Conservation (phyloP, 208 protist species). For the Leishmania aethiopica region DNA sequence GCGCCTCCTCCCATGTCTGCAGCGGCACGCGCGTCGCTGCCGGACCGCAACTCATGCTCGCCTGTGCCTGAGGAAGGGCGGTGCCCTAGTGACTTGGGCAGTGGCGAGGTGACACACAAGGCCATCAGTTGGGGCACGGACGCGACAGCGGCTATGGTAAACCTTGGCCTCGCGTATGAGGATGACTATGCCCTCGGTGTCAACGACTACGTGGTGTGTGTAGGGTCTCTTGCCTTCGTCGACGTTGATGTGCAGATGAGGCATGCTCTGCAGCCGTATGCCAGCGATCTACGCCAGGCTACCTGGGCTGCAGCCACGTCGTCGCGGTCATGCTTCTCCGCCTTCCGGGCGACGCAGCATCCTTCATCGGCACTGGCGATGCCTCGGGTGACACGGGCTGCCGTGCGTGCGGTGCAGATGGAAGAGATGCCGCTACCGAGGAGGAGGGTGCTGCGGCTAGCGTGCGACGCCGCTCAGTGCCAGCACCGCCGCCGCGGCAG, state of each 20-base stretch:
- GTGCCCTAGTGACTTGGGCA: not conserved
- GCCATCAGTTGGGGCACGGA: not conserved
- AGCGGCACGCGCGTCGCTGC: not conserved
- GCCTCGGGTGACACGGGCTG: not conserved
- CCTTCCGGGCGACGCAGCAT: not conserved
- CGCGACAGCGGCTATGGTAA: not conserved
- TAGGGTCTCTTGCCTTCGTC: slow-evolving; percentile 48
- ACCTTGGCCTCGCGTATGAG: not conserved
- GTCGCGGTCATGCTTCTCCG: not conserved
- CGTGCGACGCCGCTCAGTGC: no score
- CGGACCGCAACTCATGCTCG: not conserved
- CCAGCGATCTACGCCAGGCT: slow-evolving; percentile 13
- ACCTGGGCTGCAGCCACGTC: slow-evolving; percentile 20
- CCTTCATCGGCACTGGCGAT: not conserved
- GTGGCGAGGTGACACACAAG: no score
- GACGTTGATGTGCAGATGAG: slow-evolving; percentile 34
- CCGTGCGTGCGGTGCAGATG: not conserved
- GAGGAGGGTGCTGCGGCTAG: not conserved
- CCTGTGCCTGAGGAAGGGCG: not conserved
- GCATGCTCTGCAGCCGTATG: slow-evolving; percentile 13
- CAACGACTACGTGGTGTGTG: slow-evolving; percentile 64
- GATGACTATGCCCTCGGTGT: slow-evolving; percentile 14
- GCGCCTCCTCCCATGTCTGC: not conserved
- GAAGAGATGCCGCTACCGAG: no score
- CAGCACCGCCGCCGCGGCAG: not conserved